Evolutionary conservation across 1,284 basidiomycete genomes (phyloP).

Genomic region (Ceratobasidium sp.): DNA sequence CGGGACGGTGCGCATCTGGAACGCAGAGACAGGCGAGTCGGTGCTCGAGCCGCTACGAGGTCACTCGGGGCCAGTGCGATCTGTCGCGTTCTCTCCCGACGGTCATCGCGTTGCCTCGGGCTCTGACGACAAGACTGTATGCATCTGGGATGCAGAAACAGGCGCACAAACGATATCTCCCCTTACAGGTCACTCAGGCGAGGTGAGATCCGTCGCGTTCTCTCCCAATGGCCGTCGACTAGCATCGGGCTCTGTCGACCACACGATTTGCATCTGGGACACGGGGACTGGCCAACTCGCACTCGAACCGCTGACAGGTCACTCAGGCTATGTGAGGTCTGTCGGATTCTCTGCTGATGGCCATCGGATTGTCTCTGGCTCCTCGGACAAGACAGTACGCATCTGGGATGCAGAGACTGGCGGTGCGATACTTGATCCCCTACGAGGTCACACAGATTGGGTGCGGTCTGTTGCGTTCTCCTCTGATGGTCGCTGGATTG

Average conservation of each 20-base stretch:
- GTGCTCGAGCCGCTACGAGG: slow-evolving; percentile 4
- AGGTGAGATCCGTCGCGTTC: slow-evolving; percentile 2
- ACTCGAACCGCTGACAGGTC: slow-evolving; percentile 8
- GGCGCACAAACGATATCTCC: not conserved
- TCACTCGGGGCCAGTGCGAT: not conserved
- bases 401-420: slow-evolving; percentile 88
- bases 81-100: slow-evolving; percentile 34
- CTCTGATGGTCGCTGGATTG: slow-evolving; percentile 81
- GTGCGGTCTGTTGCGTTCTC: slow-evolving; percentile 90
- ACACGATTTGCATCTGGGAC: not conserved
- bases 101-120: slow-evolving; percentile 18
- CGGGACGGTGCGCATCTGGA: slow-evolving; percentile 34
- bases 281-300: not conserved
- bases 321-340: not conserved
- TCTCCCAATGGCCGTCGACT: not conserved
- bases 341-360: slow-evolving; percentile 78
- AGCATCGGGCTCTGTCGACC: not conserved
- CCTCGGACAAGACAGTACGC: slow-evolving; percentile 89
- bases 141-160: slow-evolving; percentile 14
- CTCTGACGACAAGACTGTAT: slow-evolving; percentile 22
- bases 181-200: slow-evolving; percentile 3
- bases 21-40: not conserved
- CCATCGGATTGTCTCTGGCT: slow-evolving; percentile 86
- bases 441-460: slow-evolving; percentile 85
- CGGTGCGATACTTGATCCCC: slow-evolving; percentile 72